Evolutionary conservation across 1,139 yeast species (phyloP).

Genomic region (Candida labiduridarum): DNA sequence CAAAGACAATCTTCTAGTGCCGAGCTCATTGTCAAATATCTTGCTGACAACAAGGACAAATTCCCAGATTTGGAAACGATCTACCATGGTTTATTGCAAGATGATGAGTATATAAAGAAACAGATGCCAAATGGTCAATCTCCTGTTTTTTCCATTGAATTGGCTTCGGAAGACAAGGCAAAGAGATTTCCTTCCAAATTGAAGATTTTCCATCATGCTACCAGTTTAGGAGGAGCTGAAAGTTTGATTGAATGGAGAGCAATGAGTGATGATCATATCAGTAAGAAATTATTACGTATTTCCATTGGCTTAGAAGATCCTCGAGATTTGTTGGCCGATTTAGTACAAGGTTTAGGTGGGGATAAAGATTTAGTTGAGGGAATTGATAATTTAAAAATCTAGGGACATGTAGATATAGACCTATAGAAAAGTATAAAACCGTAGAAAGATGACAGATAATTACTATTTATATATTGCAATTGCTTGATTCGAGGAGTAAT

Average conservation of each 20-base stretch:
- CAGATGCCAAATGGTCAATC: conserved; percentile 71
- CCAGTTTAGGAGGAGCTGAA: conserved; percentile 93
- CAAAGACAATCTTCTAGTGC: conserved; percentile 67
- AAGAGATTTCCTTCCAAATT: conserved; percentile 64
- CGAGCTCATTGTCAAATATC: conserved; percentile 58
- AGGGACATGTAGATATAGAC: background rate
- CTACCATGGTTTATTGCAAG: conserved; percentile 76
- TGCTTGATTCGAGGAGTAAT: too few relatives aligned
- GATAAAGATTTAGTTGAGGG: conserved; percentile 12
- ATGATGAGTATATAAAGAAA: conserved; percentile 57
- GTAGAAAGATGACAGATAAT: background rate
- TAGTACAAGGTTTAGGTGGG: conserved; percentile 28
- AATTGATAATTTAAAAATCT: conserved; percentile 10
- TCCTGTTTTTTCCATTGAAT: conserved; percentile 75
- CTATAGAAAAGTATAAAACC: background rate
- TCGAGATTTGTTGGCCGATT: conserved; percentile 71
- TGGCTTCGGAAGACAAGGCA: conserved; percentile 57
- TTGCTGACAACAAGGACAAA: conserved; percentile 48
- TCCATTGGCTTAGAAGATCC: conserved; percentile 80
- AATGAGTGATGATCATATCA: conserved; percentile 61
- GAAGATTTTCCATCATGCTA: conserved; percentile 81
- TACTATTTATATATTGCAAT: too few relatives aligned
- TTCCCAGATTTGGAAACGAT: conserved; percentile 55
- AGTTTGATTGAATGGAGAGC: conserved; percentile 91
- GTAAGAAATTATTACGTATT: conserved; percentile 62